Base-by-base conservation (phyloP, 306 rosid species). In the Hylodesmum podocarpum region DNA sequence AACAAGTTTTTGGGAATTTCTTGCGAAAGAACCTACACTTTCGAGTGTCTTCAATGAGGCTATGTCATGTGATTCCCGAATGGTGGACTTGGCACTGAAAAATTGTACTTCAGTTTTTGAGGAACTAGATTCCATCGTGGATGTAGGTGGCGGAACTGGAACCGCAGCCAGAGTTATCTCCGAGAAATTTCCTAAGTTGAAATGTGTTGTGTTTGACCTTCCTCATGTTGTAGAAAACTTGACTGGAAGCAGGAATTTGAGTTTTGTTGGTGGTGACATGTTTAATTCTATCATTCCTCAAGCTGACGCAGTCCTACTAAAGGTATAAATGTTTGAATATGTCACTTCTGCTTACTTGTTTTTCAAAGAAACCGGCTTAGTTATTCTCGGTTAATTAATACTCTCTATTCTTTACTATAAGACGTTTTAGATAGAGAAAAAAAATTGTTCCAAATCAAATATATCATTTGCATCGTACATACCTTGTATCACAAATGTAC, bases 11-110 rank as follows among this genome's bases (percentile, higher is more conserved):
- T 85, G 86, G 89, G 83, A 49, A 2, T 40, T 63, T 16, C 39
- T 41, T 4, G 13, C 18, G 6, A 28, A 37, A 5, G 70, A 85
- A 29, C 66, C 78, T 24, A 37, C 34, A 4, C 51, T 44, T 27
- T 22, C 6, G 43, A n/a, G 14, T 28, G 0, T 4, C 31, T 86
- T 88, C 50, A 73, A 61, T 27, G 62, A 81, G 58, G 86, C 39
- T 2, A 84, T 86, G 88, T 73, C 81, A 0, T 54, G 85, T 67
- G 86, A 83, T 78, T 88, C 89, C 6, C 44, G 33, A 33, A 69
- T 83, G 81, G 21, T 88, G 16, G 69, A 74, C 54, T 18, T 84
- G 84, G 82, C 65, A 0, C 19, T 88, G 2, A 65, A 19, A 66
- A 83, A 82, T 3, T 81, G 80, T 68, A 80, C 69, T 53, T 79